Evolutionary conservation across 75 land plant genomes (phyloP).

Genomic region (Picea sitchensis): DNA sequence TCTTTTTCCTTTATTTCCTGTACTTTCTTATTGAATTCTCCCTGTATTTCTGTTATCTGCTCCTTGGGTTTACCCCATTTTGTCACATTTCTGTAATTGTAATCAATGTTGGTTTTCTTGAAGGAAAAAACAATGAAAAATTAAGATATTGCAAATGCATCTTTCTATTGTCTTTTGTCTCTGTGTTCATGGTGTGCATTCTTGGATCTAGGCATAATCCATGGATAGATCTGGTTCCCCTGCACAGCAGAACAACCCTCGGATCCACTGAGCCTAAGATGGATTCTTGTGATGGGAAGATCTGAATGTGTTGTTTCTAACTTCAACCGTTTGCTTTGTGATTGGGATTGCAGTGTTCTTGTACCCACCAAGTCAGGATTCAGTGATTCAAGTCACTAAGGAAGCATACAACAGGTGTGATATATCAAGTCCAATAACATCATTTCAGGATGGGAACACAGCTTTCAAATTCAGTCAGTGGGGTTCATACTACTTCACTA

Average conservation of each 20-base stretch:
- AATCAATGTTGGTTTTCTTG: not conserved
- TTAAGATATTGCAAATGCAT: no score
- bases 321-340: not conserved
- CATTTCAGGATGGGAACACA: conserved; percentile 58
- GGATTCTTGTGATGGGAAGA: no score
- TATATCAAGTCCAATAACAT: conserved; percentile 44
- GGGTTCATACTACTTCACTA: conserved; percentile 56
- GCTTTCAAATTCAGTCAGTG: conserved; percentile 40
- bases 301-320: no score
- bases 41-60: not conserved
- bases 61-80: not conserved
- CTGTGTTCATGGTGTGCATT: no score
- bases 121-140: not conserved
- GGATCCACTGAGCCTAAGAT: no score
- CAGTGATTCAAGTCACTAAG: conserved; percentile 56
- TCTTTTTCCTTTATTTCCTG: not conserved
- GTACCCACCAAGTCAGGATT: conserved; percentile 75
- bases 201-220: no score
- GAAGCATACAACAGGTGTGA: conserved; percentile 39
- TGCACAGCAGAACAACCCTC: no score
- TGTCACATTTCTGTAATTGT: not conserved
- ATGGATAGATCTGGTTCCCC: no score
- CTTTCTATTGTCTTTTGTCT: no score
- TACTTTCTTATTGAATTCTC: not conserved
- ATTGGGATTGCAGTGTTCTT: conserved; percentile 43